Evolutionary conservation across 306 rosid species (phyloP).

Genomic region (Quercus ilex): DNA sequence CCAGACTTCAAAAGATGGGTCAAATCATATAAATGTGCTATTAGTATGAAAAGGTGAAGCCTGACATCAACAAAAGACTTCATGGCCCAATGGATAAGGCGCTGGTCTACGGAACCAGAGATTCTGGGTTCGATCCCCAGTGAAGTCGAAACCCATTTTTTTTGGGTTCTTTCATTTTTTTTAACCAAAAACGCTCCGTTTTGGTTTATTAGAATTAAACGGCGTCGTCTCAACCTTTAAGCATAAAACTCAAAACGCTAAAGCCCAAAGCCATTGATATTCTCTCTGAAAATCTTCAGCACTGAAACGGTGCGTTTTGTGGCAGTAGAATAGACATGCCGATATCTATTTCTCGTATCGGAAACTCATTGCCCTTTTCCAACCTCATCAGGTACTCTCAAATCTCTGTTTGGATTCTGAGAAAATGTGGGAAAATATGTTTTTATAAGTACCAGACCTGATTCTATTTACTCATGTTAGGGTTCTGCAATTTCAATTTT

Average conservation of each 20-base stretch:
- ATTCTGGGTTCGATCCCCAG: conserved; percentile 52
- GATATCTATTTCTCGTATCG: conserved; percentile 37
- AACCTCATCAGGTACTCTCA: conserved; percentile 48
- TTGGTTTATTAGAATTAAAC: neutral
- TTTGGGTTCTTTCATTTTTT: neutral
- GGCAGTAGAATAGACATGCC: conserved; percentile 21
- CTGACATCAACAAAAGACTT: neutral
- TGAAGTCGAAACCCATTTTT: conserved; percentile 1
- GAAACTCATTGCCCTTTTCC: conserved; percentile 61
- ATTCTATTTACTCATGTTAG: neutral
- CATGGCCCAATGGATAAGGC: conserved; percentile 79
- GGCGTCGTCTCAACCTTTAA: conserved; percentile 2
- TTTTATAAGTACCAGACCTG: too few relatives aligned
- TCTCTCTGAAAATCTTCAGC: too few relatives aligned
- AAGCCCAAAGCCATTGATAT: too few relatives aligned
- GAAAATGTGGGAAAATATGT: neutral
- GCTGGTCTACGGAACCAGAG: conserved; percentile 74
- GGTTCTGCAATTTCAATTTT: neutral
- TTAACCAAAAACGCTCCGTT: neutral
- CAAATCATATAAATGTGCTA: too few relatives aligned
- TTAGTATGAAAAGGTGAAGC: too few relatives aligned
- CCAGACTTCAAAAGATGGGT: too few relatives aligned
- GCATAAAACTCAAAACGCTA: too few relatives aligned
- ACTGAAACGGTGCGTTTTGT: conserved; percentile 1
- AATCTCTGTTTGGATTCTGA: neutral